Conservation (phyloP, 1,284 basidiomycete genomes). For the Trichosporon asahii region DNA sequence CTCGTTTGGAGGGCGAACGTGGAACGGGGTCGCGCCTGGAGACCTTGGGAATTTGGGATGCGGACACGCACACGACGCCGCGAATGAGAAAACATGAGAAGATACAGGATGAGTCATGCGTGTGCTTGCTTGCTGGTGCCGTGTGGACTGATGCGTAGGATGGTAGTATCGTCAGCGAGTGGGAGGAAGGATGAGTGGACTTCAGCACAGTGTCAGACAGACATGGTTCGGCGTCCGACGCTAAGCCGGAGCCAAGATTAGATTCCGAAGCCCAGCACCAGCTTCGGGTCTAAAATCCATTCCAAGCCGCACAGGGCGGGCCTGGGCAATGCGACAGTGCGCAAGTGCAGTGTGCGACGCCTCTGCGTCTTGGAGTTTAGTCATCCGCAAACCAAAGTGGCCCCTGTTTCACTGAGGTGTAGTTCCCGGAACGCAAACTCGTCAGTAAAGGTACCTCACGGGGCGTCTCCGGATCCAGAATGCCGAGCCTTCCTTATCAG, state of each 20-base stretch:
- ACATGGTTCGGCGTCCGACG: not conserved
- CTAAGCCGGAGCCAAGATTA: not conserved
- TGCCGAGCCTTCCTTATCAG: too few relatives aligned
- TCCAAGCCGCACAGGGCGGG: too few relatives aligned
- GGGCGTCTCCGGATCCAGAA: too few relatives aligned
- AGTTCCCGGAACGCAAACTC: too few relatives aligned
- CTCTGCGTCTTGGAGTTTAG: not conserved
- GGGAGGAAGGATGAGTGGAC: not conserved
- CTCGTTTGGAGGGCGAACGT: not conserved
- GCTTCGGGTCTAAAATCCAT: not conserved
- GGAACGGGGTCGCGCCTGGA: not conserved
- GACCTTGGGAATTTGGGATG: not conserved
- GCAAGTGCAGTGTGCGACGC: not conserved
- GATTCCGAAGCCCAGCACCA: not conserved
- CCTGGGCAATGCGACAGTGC: not conserved
- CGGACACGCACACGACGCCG: not conserved
- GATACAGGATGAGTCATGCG: not conserved
- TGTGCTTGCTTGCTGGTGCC: too few relatives aligned
- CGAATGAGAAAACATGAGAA: not conserved
- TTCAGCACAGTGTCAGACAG: not conserved
- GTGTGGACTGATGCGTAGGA: not conserved
- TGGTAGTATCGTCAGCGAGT: not conserved
- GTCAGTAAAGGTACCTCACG: too few relatives aligned
- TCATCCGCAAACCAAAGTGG: not conserved
- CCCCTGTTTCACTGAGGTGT: not conserved